These are phyloP conservation scores for Populus nigra DNA, from an alignment of 345 rosid genomes.

Conservation along the genomic window DNA sequence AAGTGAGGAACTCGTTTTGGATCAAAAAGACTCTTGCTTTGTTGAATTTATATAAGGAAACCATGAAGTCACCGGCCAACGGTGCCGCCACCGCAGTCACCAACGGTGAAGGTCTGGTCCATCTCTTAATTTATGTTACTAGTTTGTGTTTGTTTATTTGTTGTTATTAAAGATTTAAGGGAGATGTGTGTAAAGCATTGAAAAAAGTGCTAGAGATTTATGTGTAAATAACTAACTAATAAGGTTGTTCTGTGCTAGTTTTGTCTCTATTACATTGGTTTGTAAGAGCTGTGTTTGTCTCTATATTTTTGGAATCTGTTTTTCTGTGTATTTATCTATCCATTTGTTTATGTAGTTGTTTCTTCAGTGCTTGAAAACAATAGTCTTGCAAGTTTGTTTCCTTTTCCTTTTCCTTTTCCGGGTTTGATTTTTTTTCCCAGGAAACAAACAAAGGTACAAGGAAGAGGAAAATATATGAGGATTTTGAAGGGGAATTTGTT, in stretches of 20 bases:
- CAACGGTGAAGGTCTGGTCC: conserved; percentile 38
- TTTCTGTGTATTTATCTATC: neutral
- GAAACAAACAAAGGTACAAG: conserved; percentile 5
- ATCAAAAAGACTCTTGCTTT: neutral
- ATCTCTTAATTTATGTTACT: neutral
- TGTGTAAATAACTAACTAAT: neutral
- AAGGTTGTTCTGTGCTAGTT: neutral
- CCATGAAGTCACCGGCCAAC: conserved; percentile 43
- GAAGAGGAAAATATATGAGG: neutral
- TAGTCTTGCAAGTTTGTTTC: neutral
- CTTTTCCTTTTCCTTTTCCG: conserved; percentile 10
- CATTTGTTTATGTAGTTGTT: neutral
- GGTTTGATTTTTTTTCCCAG: conserved; percentile 5
- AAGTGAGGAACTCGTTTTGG: neutral
- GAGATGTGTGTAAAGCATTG: neutral
- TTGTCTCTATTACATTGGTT: neutral
- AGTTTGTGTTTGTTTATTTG: neutral
- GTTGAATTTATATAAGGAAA: neutral
- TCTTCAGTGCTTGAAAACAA: neutral
- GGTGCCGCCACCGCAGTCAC: conserved; percentile 21
- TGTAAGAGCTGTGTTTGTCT: neutral
- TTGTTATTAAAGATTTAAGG: neutral
- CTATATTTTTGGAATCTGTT: neutral
- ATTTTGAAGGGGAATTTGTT: neutral
- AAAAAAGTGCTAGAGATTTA: neutral